These are phyloP conservation scores for Aspergillus sclerotiicarbonarius DNA, from an alignment of 495 filamentous ascomycete species.

Conservation along the genomic window DNA sequence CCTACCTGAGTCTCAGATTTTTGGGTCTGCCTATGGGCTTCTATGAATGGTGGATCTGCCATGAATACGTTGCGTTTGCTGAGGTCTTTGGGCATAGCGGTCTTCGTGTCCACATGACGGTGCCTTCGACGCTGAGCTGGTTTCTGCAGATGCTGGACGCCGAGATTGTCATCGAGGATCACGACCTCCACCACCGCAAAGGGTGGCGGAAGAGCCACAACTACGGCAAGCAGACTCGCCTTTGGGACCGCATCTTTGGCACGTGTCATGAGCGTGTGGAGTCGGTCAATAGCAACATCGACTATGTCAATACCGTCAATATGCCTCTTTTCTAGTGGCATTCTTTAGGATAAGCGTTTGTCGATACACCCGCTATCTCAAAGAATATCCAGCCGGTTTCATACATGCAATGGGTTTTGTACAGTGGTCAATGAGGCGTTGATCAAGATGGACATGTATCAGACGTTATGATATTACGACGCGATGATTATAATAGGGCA, in stretches of 20 bases:
- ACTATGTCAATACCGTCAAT: slow-evolving; percentile 32
- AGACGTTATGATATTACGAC: no score
- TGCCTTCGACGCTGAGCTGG: slow-evolving; percentile 37
- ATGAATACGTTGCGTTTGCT: slow-evolving; percentile 39
- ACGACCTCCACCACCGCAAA: slow-evolving; percentile 45
- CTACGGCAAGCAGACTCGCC: slow-evolving; percentile 44
- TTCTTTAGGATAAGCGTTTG: no score
- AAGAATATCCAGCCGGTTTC: no score
- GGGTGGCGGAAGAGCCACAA: slow-evolving; percentile 45
- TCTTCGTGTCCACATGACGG: slow-evolving; percentile 34
- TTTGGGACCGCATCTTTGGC: slow-evolving; percentile 44
- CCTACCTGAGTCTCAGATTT: slow-evolving; percentile 29
- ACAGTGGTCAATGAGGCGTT: no score
- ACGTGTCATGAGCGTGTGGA: slow-evolving; percentile 39
- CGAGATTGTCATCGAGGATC: slow-evolving; percentile 45
- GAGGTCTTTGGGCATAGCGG: slow-evolving; percentile 43
- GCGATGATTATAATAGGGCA: no score
- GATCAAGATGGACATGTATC: no score
- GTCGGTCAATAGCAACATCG: slow-evolving; percentile 31
- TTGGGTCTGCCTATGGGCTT: slow-evolving; percentile 41
- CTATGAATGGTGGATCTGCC: slow-evolving; percentile 47
- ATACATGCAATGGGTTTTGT: no score
- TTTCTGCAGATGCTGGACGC: slow-evolving; percentile 30
- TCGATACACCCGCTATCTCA: no score
- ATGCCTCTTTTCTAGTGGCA: slow-evolving; percentile 36